Base-by-base conservation (phyloP, 345 rosid genomes). In the Euclidium syriacum region DNA sequence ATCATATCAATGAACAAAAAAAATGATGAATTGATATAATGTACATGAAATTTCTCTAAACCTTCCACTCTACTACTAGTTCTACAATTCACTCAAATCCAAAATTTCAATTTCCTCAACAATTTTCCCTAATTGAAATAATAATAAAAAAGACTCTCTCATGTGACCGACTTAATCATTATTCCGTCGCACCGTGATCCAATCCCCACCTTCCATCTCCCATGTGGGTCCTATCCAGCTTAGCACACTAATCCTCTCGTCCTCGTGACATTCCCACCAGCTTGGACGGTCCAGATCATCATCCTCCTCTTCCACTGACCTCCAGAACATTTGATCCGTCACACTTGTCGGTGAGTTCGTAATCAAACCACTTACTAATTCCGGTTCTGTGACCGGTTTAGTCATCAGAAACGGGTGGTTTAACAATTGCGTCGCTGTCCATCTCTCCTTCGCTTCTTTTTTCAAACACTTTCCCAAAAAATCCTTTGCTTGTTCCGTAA, bases 341-440 rank as follows among this genome's bases (percentile, higher is more conserved):
- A 85, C 74, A 47, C 91, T 87, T 24, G 97, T 90, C 24, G 97
- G 97, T 52, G 97, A 90, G 52, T 29, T 62, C 25, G 79, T 75
- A 14, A 25, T 62, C 25, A 59, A 48, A 58, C 59, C 59, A 19
- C 76, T 55, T 35, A 32, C 64, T 15, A 69, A 47, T 53, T 75
- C 81, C 53, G 68, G 71, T 32, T 64, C 54, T 1, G 11, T 17
- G 0, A 26, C 42, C 55, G 54, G 77, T 55, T 55, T 50, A 7
- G 74, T 38, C 32, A 41, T 50, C 15, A 75, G 25, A 27, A 85
- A 82, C 32, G 82, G 78, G 49, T 85, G 90, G 72, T 47, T 52
- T 43, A 80, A 68, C 3, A 85, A 75, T 51, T 76, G 79, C 5
- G 62, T 66, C n/a, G 79, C 72, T 27, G 82, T 75, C 84, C 85